Evolutionary conservation across 129 eudicot genomes (phyloP), one percentile per base, ranked within the genome.

Genomic region (Helichrysum umbraculigerum): DNA sequence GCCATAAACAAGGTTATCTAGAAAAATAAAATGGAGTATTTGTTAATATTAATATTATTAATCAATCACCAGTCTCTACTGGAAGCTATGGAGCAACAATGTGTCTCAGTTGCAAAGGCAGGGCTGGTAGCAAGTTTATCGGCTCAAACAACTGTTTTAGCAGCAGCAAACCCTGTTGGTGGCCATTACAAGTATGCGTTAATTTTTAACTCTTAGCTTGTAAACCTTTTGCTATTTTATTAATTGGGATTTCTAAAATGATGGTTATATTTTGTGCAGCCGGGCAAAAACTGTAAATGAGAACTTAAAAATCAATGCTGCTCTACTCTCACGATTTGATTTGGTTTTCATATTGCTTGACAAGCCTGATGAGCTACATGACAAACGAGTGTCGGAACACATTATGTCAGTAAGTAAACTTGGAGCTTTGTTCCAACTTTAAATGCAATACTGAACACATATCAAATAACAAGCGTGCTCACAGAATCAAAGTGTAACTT

Each of bases 51-150:
- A 25, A 28, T 21, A 76, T 66, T 0, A 0, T 0, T 25, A 25
- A 25, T 25, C 28, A 41, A 51, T 33, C 71, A 44, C 82, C 82
- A 95, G 99, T 84, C 96, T 76, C 87, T 95, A 73, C 78, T 95
- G 75, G 97, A 95, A 88, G 99, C 99, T 5, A 95, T 95, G 99
- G 99, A 95, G 83, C 99, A 95, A 80, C 99, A 91, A 68, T 89
- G 99, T 62, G 99, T 95, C 62, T 95, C 99, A 37, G 97, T 95
- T 84, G 99, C 99, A 10, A 95, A 95, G 88, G 99, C 99, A 56
- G 99, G 99, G 73, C 88, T 95, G 17, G 95, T 95, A 68, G 99
- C 99, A 74, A 95, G 97, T 82, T 87, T 95, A 82, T 95, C 99
- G 11, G 99, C 97, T n/a, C 87, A 92, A 74, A 95, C 99, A 83